A percentile compares a stretch with the other conserved stretches of the same genome.
Conservation (phyloP, 192 early-diverging fungal genomes). For the Rhizophagus clarus region DNA sequence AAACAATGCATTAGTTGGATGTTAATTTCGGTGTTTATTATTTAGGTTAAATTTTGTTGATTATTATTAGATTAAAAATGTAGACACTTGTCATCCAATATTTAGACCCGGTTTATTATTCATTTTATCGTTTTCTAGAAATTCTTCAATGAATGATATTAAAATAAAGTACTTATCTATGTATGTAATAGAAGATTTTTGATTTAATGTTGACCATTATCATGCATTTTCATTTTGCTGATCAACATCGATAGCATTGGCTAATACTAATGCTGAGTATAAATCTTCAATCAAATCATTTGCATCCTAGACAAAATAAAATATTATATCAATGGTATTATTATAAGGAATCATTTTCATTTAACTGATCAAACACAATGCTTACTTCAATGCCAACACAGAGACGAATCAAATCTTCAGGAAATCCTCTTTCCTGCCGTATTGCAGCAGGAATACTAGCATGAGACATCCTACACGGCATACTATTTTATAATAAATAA, state of each 20-base stretch:
- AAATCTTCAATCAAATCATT: constrained; percentile 91
- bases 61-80: no score
- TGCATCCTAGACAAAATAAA: constrained; percentile 51
- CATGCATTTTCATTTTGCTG: not conserved
- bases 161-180: no score
- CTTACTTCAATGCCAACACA: constrained; percentile 90
- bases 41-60: no score
- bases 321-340: not conserved
- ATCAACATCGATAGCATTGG: constrained; percentile 32
- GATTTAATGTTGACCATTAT: no score
- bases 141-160: no score
- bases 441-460: constrained; percentile 92
- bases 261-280: constrained; percentile 67
- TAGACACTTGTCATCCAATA: no score
- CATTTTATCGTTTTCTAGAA: no score
- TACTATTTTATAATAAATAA: constrained; percentile 49
- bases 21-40: no score
- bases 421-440: constrained; percentile 81
- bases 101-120: no score
- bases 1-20: no score
- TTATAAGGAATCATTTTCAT: not conserved
- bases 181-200: no score
- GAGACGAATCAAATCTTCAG: constrained; percentile 96
- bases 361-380: not conserved
- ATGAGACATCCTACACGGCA: constrained; percentile 98